A percentile compares a stretch with the other conserved stretches of the same genome.
phyloP scores from a whole-genome alignment of 306 rosid genomes.

The Gillenia trifoliata region DNA sequence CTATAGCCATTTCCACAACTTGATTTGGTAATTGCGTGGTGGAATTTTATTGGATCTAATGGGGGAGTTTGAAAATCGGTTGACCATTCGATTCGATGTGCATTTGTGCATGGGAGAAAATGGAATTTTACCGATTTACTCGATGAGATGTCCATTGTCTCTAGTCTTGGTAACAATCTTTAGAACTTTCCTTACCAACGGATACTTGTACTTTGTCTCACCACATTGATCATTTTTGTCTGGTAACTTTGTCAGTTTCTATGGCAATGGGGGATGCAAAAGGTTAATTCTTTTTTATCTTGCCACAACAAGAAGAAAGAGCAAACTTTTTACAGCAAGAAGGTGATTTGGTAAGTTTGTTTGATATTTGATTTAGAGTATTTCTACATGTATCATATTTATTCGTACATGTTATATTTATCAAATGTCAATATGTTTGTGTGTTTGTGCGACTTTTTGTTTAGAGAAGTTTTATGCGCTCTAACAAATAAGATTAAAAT shows the following conservation, averaged over 20 bases:
- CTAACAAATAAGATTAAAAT: no score
- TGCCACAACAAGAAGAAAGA: neutral
- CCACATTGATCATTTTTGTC: neutral
- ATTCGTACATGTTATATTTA: no score
- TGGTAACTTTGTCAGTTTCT: neutral
- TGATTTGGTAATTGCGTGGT: neutral
- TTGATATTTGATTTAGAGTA: no score
- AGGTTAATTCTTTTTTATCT: neutral
- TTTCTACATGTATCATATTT: no score
- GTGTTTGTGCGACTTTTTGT: no score
- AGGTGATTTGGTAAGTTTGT: neutral
- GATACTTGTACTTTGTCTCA: neutral
- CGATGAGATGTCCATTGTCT: neutral
- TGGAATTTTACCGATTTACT: neutral
- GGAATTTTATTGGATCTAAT: neutral
- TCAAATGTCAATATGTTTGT: no score
- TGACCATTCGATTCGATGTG: conserved; percentile 6
- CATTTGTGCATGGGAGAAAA: neutral
- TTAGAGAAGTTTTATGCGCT: no score
- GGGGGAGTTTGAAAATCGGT: conserved; percentile 4
- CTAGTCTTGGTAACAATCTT: neutral
- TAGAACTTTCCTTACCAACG: neutral
- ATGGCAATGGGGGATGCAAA: neutral
- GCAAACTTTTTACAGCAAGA: neutral
- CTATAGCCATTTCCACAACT: neutral